phyloP scores from a whole-genome alignment of 176 grass and related monocot genomes.

The Oryza meyeriana region DNA sequence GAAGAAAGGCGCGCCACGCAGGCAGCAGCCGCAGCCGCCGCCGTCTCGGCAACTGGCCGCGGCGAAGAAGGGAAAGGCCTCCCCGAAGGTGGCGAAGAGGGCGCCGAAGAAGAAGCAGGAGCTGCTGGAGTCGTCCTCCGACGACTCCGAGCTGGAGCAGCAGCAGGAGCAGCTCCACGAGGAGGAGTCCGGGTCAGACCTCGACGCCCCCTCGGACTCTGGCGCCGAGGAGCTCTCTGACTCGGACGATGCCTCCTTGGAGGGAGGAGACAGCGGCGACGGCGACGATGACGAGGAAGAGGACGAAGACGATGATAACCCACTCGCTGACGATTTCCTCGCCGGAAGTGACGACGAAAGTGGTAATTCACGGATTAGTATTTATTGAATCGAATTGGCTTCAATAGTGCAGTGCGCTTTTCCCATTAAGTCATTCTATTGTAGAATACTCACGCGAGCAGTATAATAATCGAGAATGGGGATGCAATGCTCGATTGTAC shows the following conservation, averaged over 20 bases:
- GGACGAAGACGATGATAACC: slow-evolving; percentile 41
- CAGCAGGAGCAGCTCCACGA: slow-evolving; percentile 30
- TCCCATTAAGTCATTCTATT: background rate
- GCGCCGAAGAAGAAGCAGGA: slow-evolving; percentile 50
- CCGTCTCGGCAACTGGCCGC: background rate
- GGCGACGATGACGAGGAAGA: background rate
- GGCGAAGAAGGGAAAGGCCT: slow-evolving; percentile 23
- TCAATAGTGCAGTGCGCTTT: slow-evolving; percentile 19
- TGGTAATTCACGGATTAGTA: slow-evolving; percentile 34
- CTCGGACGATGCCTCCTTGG: slow-evolving; percentile 39
- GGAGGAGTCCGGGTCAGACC: slow-evolving; percentile 28
- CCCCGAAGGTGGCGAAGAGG: slow-evolving; percentile 21
- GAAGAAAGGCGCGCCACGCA: slow-evolving; percentile 37
- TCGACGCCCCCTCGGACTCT: slow-evolving; percentile 31
- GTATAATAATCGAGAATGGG: background rate
- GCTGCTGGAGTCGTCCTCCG: slow-evolving; percentile 46
- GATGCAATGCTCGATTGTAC: background rate
- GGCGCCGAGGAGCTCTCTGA: slow-evolving; percentile 38
- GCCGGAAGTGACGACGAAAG: slow-evolving; percentile 61
- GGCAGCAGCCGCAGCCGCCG: background rate
- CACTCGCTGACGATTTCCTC: slow-evolving; percentile 76
- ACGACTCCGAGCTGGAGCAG: slow-evolving; percentile 54
- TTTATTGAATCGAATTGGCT: background rate
- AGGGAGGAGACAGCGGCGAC: slow-evolving; percentile 12
- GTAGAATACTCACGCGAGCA: background rate